These are phyloP conservation scores for Tephrocybe sp. DNA, from an alignment of 768 basidiomycete genomes.

Conservation along the genomic window DNA sequence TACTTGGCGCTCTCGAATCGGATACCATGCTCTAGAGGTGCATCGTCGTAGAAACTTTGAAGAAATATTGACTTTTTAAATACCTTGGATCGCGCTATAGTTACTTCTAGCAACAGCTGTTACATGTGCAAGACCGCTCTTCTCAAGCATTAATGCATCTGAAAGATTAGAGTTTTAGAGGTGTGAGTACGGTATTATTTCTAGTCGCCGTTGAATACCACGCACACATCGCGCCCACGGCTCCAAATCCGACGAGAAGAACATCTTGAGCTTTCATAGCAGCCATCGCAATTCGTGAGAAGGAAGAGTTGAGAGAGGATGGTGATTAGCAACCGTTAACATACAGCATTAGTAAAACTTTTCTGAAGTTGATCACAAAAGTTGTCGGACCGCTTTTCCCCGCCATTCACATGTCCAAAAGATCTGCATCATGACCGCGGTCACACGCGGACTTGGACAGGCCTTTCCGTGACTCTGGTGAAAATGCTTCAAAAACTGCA, in stretches of 20 bases:
- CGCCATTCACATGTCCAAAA: too few species aligned
- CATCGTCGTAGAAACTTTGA: neutral
- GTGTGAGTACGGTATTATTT: neutral
- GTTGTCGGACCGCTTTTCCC: too few species aligned
- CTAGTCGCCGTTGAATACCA: neutral
- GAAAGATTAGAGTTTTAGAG: neutral
- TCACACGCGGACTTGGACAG: too few species aligned
- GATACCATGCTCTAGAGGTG: slow-evolving; percentile 45
- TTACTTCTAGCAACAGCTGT: slow-evolving; percentile 76
- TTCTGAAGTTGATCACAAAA: too few species aligned
- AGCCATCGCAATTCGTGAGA: slow-evolving; percentile 2
- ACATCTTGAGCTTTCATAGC: slow-evolving; percentile 34
- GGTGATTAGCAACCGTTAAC: too few species aligned
- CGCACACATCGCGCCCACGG: slow-evolving; percentile 63
- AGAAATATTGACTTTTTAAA: slow-evolving; percentile 1
- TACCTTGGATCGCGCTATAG: slow-evolving; percentile 53
- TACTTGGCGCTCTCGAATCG: slow-evolving; percentile 57
- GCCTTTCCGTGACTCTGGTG: too few species aligned
- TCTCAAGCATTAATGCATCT: slow-evolving; percentile 57
- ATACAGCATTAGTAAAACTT: too few species aligned
- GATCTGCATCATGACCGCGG: too few species aligned
- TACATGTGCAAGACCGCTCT: slow-evolving; percentile 57
- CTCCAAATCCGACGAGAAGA: slow-evolving; percentile 63
- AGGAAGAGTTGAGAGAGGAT: neutral
- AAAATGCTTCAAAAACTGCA: too few species aligned